phyloP scores from a whole-genome alignment of 768 basidiomycete species.

The Galerina marginata region DNA sequence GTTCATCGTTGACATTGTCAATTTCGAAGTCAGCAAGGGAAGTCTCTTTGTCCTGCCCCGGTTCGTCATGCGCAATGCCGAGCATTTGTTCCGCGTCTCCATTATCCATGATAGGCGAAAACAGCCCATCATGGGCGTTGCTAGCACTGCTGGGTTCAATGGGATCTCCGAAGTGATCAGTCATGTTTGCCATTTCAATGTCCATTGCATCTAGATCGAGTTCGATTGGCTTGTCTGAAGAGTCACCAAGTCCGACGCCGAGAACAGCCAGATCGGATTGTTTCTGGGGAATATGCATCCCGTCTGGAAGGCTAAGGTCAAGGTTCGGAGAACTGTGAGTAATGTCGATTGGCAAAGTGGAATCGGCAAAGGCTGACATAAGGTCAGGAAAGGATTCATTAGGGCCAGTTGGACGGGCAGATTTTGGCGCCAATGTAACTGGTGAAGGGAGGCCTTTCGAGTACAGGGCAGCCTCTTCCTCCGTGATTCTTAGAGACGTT shows the following conservation, averaged over 20 bases:
- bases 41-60: constrained; percentile 6
- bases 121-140: constrained; percentile 47
- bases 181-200: constrained; percentile 61
- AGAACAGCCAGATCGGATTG: constrained; percentile 31
- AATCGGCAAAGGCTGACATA: constrained; percentile 63
- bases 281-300: constrained; percentile 20
- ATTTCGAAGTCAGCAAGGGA: constrained; percentile 21
- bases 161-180: constrained; percentile 60
- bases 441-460: constrained; percentile 73
- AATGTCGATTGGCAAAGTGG: constrained; percentile 37
- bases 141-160: constrained; percentile 37
- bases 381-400: constrained; percentile 66
- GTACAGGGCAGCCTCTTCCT: constrained; percentile 66
- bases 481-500: constrained; percentile 64
- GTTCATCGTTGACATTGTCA: constrained; percentile 23
- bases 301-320: constrained; percentile 59
- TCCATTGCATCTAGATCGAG: constrained; percentile 75
- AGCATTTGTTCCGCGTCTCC: constrained; percentile 10
- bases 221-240: constrained; percentile 83
- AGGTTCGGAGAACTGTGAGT: constrained; percentile 50
- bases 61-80: constrained; percentile 4
- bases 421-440: constrained; percentile 82
- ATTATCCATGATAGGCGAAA: constrained; percentile 47
- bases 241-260: constrained; percentile 52
- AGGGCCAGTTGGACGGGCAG: constrained; percentile 63